Percentiles rank a stretch among this genome's conserved stretches.
These are phyloP conservation scores for Colletotrichum tamarilloi DNA, from an alignment of 2,329 filamentous ascomycete species.

Conservation along the genomic window DNA sequence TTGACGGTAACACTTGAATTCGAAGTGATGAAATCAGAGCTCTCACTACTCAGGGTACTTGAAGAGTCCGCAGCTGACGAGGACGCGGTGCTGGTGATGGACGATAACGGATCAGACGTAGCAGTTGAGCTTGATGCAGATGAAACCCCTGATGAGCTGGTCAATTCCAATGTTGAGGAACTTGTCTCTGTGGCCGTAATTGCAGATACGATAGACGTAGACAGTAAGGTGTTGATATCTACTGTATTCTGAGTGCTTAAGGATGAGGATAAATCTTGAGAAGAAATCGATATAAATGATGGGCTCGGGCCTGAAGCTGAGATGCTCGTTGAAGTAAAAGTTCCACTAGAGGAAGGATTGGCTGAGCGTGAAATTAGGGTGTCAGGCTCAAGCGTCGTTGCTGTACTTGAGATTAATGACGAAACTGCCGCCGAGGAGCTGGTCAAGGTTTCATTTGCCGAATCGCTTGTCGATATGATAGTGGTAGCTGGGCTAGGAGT, in stretches of 20 bases:
- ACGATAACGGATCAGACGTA: not conserved
- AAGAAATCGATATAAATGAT: no score
- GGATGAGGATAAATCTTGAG: no score
- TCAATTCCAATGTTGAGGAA: not conserved
- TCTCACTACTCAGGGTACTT: not conserved
- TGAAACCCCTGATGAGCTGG: not conserved
- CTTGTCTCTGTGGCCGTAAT: not conserved
- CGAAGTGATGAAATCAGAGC: not conserved
- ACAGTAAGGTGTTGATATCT: no score
- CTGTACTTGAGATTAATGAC: not conserved
- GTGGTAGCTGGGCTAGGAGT: not conserved
- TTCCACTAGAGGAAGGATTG: not conserved
- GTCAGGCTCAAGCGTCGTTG: not conserved
- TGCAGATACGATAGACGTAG: not conserved
- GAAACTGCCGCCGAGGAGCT: not conserved
- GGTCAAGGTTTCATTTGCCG: not conserved
- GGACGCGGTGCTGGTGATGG: not conserved
- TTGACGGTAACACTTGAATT: not conserved
- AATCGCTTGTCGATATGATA: not conserved
- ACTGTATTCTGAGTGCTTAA: no score
- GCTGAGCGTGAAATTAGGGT: not conserved
- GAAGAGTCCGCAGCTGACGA: not conserved
- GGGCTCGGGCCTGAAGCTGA: not conserved
- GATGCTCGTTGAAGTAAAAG: not conserved
- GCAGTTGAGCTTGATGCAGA: not conserved